Conservation (phyloP, 2,329 filamentous ascomycete genomes). For the Beauveria pseudobassiana region DNA sequence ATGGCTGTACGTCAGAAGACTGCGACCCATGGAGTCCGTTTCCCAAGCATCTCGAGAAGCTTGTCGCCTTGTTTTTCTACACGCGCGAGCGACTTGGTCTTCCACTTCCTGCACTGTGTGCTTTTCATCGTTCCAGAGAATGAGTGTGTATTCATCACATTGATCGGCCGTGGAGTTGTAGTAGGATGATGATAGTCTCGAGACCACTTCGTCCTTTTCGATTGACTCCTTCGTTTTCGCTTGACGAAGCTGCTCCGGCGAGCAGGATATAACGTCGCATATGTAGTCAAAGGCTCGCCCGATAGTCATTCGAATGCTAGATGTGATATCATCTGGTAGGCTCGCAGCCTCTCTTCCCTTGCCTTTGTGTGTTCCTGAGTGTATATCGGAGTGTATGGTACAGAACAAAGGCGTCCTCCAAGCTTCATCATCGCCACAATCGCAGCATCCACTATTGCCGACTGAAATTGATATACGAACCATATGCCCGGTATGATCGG, state of each 20-base stretch:
- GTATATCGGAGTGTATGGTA: conserved; percentile 73
- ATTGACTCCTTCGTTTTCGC: conserved; percentile 79
- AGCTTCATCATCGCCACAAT: conserved; percentile 92
- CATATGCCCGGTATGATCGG: conserved; percentile 88
- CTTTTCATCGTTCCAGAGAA: conserved; percentile 98
- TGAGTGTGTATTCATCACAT: conserved; percentile 64
- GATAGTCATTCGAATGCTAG: conserved; percentile 78
- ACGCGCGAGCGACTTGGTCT: conserved; percentile 85
- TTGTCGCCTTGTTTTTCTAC: conserved; percentile 61
- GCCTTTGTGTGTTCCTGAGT: conserved; percentile 46
- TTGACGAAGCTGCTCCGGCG: conserved; percentile 86
- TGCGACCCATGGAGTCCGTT: conserved; percentile 81
- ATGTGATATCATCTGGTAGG: conserved; percentile 67
- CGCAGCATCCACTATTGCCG: conserved; percentile 92
- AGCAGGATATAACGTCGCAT: conserved; percentile 96
- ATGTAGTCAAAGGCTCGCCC: conserved; percentile 84
- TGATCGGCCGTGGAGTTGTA: conserved; percentile 54
- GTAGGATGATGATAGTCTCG: conserved; percentile 60
- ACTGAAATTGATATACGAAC: conserved; percentile 82
- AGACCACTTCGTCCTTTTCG: conserved; percentile 69
- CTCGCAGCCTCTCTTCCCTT: conserved; percentile 51
- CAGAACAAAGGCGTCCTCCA: conserved; percentile 86
- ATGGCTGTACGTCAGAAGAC: conserved; percentile 68
- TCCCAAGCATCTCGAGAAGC: conserved; percentile 74
- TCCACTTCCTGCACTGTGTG: conserved; percentile 89